These are phyloP conservation scores for Solanum pinnatisectum DNA, from an alignment of 257 asterid species.

Conservation along the genomic window DNA sequence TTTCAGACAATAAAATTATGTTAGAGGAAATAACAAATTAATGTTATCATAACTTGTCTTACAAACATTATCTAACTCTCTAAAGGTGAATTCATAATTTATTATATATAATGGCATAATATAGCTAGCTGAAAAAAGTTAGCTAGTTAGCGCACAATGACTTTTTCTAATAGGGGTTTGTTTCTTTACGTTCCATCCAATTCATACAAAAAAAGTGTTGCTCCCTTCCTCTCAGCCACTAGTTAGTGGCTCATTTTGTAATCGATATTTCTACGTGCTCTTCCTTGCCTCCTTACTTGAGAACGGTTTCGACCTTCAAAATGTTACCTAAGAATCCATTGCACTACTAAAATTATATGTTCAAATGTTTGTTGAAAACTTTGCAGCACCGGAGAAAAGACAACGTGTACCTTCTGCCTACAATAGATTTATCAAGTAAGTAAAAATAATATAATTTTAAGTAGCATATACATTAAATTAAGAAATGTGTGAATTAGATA, in stretches of 20 bases:
- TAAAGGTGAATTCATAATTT: neutral
- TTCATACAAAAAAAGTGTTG: neutral
- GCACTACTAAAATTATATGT: neutral
- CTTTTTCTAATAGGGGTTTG: neutral
- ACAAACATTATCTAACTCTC: neutral
- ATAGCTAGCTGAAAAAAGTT: neutral
- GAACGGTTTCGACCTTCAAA: neutral
- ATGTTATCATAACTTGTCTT: neutral
- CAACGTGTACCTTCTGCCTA: slow-evolving; percentile 92
- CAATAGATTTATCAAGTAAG: slow-evolving; percentile 90
- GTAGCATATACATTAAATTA: neutral
- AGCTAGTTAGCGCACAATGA: neutral
- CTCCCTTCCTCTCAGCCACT: neutral
- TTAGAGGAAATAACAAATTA: neutral
- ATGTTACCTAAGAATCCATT: neutral
- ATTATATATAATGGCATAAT: neutral
- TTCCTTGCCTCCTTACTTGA: neutral
- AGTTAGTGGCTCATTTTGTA: neutral
- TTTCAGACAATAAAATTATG: neutral
- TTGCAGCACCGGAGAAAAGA: slow-evolving; percentile 80
- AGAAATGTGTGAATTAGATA: neutral
- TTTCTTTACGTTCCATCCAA: neutral
- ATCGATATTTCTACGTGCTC: neutral
- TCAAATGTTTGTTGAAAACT: neutral
- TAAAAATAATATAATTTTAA: neutral